phyloP scores from a whole-genome alignment of 208 protist species.

The Porcisia hertigi region DNA sequence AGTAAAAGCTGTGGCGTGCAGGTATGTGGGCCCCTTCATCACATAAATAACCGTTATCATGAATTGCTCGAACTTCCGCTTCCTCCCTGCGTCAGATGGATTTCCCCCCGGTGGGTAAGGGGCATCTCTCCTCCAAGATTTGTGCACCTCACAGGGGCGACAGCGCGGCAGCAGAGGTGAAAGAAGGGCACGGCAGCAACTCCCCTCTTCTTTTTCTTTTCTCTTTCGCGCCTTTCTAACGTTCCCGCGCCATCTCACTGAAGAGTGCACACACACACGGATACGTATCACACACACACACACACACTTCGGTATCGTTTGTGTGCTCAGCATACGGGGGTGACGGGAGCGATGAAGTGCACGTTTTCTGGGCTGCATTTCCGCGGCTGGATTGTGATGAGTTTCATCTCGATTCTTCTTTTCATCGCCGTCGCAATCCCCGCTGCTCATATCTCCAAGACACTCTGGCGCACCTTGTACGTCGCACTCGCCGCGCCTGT shows the following conservation, averaged over 20 bases:
- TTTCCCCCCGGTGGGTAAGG: too few relatives aligned
- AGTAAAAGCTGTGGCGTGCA: too few relatives aligned
- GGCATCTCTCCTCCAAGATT: too few relatives aligned
- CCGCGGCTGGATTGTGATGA: constrained; percentile 61
- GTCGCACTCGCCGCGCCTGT: constrained; percentile 46
- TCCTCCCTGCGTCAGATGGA: too few relatives aligned
- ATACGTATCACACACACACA: constrained; percentile 2
- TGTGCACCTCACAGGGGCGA: too few relatives aligned
- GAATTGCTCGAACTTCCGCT: too few relatives aligned
- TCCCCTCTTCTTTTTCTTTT: not conserved
- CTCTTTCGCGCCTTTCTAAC: not conserved
- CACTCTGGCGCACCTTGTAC: constrained; percentile 49
- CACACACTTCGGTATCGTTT: not conserved
- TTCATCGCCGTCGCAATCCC: constrained; percentile 62
- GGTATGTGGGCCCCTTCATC: too few relatives aligned
- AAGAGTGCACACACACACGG: constrained; percentile 3
- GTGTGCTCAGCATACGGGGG: not conserved
- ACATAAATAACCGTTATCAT: too few relatives aligned
- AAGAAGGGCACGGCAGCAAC: too few relatives aligned
- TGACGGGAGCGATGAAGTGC: too few relatives aligned
- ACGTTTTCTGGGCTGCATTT: constrained; percentile 23
- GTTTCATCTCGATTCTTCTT: constrained; percentile 44
- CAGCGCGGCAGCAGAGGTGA: too few relatives aligned
- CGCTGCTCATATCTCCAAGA: constrained; percentile 40
- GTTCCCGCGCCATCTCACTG: not conserved